Conservation (phyloP, 2,329 filamentous ascomycete species). For the Lasiodiplodia gonubiensis region DNA sequence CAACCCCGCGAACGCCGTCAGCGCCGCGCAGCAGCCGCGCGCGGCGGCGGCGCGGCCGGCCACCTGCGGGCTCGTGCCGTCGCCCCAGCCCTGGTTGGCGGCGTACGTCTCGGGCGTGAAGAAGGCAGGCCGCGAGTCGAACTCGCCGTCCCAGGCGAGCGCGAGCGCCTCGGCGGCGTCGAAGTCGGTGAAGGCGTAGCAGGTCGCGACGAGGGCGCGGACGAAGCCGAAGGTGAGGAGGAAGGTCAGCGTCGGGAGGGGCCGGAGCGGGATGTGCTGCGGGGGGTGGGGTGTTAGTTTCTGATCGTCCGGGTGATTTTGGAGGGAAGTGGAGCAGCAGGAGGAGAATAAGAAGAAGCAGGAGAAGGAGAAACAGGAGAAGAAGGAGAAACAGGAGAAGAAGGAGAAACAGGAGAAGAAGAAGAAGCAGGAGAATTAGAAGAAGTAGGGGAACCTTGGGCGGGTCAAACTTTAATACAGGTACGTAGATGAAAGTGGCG, state of each 20-base stretch:
- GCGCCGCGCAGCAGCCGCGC: slow-evolving; percentile 19
- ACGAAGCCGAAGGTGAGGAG: neutral
- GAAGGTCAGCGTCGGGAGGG: neutral
- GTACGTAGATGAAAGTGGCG: neutral
- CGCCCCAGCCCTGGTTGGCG: slow-evolving; percentile 9
- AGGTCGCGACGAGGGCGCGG: neutral
- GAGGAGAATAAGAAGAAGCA: neutral
- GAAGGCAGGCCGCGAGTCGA: neutral
- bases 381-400: neutral
- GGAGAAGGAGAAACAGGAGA: neutral
- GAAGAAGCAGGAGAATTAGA: neutral
- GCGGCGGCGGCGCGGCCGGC: slow-evolving; percentile 48
- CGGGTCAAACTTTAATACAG: too few relatives aligned
- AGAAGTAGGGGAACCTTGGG: neutral
- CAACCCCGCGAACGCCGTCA: slow-evolving; percentile 41
- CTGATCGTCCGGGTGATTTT: neutral
- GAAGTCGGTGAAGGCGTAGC: neutral
- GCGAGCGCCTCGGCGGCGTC: slow-evolving; percentile 4
- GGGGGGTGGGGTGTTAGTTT: neutral
- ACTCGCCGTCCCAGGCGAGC: slow-evolving; percentile 2
- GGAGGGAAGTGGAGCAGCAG: too few relatives aligned
- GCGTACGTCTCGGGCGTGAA: slow-evolving; percentile 22
- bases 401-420: neutral
- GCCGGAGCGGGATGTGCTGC: neutral
- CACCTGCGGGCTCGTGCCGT: neutral